Base-by-base conservation (phyloP, 2,329 filamentous ascomycete species). In the Colletotrichum euphorbiae region DNA sequence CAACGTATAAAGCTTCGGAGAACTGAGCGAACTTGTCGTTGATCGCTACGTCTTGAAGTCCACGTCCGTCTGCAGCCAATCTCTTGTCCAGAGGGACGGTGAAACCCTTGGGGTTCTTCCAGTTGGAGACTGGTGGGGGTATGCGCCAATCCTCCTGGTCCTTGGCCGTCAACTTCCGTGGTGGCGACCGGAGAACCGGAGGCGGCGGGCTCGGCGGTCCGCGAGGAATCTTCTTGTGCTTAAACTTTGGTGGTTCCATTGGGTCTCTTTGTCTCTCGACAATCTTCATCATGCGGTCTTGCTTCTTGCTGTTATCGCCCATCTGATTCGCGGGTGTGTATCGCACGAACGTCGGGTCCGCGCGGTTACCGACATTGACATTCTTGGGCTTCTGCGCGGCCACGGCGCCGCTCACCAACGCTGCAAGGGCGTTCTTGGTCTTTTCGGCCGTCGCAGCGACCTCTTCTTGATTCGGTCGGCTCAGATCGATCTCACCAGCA, bases 61-160 rank as follows among this genome's bases (percentile, higher is more conserved):
- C 93, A 74, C 96, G 88, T 12, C 96, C 96, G 78, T 98, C 95
- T 8, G 96, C 95, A 17, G 96, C 96, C 73, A 99, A 82, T 76
- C 96, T 91, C 83, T 99, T 99, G 79, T 99, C 96, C 58, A 99
- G 80, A 0, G 96, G 93, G 1, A 99, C 93, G 0, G 96, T 99
- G 77, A 97, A 99, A 74, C 96, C 96, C 82, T 98, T 98, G 1
- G 95, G 93, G 78, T 99, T 99, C 87, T 99, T 99, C 96, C 96
- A 99, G 79, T 98, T 98, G 19, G 93, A 97, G 2, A 99, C 91
- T 0, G 95, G 93, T 2, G 95, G 94, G 0, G 85, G 87, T 45
- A 89, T 98, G 75, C 91, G 94, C 96, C 96, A 99, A 67, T 93
- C 93, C 79, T 98, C 96, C 79, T 98, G 95, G 74, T 99, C 96